These are phyloP conservation scores for Cardamine resedifolia DNA, from an alignment of 345 rosid species.

Conservation along the genomic window DNA sequence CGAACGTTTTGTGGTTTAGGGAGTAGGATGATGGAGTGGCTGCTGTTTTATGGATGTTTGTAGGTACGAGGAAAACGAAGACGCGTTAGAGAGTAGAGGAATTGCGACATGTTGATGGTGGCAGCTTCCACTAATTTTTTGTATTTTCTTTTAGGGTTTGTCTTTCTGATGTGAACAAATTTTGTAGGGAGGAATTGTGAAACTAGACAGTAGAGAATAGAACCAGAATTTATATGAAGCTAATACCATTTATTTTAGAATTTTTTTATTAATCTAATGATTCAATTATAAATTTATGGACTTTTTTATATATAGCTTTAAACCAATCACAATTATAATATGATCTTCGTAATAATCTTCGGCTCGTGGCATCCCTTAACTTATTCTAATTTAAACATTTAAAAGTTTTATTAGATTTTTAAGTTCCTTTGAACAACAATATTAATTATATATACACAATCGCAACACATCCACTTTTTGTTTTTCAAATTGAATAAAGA, in stretches of 20 bases:
- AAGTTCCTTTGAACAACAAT: too few species aligned
- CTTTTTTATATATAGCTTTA: too few species aligned
- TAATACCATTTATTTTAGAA: too few species aligned
- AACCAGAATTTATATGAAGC: too few species aligned
- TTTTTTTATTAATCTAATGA: too few species aligned
- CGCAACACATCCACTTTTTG: neutral
- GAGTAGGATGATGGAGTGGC: conserved; percentile 35
- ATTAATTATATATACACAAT: conserved; percentile 9
- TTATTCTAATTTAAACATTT: too few species aligned
- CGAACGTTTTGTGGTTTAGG: conserved; percentile 46
- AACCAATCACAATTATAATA: too few species aligned
- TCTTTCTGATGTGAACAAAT: neutral
- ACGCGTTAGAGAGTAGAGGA: conserved; percentile 27
- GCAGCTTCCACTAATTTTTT: neutral
- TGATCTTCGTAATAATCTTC: too few species aligned
- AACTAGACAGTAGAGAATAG: conserved; percentile 17
- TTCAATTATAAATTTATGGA: too few species aligned
- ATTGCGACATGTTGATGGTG: conserved; percentile 23
- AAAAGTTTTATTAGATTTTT: too few species aligned
- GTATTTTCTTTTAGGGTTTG: neutral
- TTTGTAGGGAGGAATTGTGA: neutral
- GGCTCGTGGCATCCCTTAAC: too few species aligned
- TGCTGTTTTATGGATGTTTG: conserved; percentile 9
- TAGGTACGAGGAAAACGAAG: conserved; percentile 8
- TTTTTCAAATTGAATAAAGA: neutral